phyloP scores from a whole-genome alignment of 257 asterid species.

The Nicotiana paniculata region DNA sequence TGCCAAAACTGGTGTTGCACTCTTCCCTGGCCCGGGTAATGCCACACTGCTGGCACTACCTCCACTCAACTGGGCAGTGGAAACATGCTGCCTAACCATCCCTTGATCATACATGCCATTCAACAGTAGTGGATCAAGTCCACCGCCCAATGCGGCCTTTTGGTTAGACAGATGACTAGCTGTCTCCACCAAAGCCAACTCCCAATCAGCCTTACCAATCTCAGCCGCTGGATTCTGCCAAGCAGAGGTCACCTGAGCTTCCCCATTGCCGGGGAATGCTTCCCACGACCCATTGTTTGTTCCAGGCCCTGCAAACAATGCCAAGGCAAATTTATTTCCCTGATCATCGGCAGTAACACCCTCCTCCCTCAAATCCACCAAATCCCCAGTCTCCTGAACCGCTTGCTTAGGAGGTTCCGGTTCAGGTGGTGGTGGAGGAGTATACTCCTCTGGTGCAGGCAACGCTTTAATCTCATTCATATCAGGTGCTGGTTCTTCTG shows the following conservation, averaged over 20 bases:
- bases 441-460: conserved; percentile 62
- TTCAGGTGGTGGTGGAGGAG: conserved; percentile 53
- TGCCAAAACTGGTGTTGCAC: conserved; percentile 54
- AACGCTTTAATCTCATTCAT: conserved; percentile 69
- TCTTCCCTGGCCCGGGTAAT: conserved; percentile 58
- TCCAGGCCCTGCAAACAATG: conserved; percentile 62
- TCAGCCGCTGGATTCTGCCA: conserved; percentile 93
- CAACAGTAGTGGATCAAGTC: conserved; percentile 62
- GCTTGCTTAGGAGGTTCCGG: conserved; percentile 52
- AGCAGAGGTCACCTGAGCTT: conserved; percentile 57
- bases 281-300: conserved; percentile 70
- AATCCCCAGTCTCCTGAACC: conserved; percentile 42
- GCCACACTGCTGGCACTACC: conserved; percentile 86
- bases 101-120: conserved; percentile 89
- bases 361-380: conserved; percentile 71
- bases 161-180: conserved; percentile 65
- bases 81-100: conserved; percentile 57
- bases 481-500: conserved; percentile 46
- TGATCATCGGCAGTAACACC: conserved; percentile 74
- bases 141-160: conserved; percentile 73
- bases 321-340: conserved; percentile 69
- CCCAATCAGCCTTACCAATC: conserved; percentile 83
- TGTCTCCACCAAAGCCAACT: conserved; percentile 69
- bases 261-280: conserved; percentile 57
- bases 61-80: conserved; percentile 42